These are phyloP conservation scores for Sporothrix globosa DNA, from an alignment of 2,329 filamentous ascomycete genomes.

Conservation along the genomic window DNA sequence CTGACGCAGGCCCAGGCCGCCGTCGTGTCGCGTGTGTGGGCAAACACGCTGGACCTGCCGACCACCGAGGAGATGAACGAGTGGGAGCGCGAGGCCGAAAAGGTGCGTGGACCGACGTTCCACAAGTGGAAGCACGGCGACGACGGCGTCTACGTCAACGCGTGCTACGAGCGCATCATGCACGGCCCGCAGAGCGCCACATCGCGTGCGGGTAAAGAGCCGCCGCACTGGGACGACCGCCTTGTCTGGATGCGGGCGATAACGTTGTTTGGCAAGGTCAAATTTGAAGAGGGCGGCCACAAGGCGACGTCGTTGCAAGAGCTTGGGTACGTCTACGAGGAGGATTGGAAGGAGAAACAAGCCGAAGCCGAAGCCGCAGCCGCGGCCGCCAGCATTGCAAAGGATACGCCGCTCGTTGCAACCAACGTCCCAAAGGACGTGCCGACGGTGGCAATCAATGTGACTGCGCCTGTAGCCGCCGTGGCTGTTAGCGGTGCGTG, in stretches of 20 bases:
- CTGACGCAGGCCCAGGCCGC: conserved; percentile 78
- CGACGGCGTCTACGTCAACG: conserved; percentile 72
- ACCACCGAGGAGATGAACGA: conserved; percentile 62
- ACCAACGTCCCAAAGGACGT: neutral
- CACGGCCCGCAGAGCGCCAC: conserved; percentile 42
- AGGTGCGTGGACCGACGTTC: conserved; percentile 47
- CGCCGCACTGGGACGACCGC: conserved; percentile 71
- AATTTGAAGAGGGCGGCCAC: conserved; percentile 69
- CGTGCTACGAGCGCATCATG: conserved; percentile 64
- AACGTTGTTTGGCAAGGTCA: conserved; percentile 70
- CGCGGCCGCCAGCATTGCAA: neutral
- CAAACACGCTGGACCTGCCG: conserved; percentile 69
- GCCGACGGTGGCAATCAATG: neutral
- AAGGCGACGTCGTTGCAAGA: conserved; percentile 68
- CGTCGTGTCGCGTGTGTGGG: conserved; percentile 75
- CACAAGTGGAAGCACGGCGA: conserved; percentile 58
- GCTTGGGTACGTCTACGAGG: conserved; percentile 67
- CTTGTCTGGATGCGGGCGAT: conserved; percentile 72
- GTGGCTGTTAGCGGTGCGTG: neutral
- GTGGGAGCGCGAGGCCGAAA: conserved; percentile 69
- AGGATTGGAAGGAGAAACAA: neutral
- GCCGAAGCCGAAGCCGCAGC: neutral
- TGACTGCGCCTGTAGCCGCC: neutral
- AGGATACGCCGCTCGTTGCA: neutral
- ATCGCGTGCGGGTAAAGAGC: conserved; percentile 62